phyloP scores from a whole-genome alignment of 495 filamentous ascomycete genomes.

The Aspergillus bridgeri region DNA sequence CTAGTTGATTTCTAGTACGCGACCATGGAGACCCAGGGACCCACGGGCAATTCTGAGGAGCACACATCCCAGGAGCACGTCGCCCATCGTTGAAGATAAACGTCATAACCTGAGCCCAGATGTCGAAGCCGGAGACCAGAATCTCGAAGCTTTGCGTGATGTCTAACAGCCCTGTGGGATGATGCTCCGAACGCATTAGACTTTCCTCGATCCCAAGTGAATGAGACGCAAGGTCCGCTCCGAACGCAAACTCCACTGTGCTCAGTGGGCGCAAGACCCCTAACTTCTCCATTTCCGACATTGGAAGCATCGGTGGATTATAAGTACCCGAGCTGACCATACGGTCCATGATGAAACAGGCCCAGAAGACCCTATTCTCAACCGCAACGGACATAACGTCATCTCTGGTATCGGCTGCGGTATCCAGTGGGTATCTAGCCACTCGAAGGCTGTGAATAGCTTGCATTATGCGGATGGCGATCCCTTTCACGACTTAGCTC shows the following conservation, averaged over 20 bases:
- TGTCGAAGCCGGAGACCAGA: conserved; percentile 22
- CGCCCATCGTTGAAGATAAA: conserved; percentile 24
- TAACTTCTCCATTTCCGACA: conserved; percentile 19
- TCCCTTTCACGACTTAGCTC: conserved; percentile 5
- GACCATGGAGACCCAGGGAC: conserved; percentile 19
- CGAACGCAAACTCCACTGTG: conserved; percentile 22
- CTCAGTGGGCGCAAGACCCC: conserved; percentile 16
- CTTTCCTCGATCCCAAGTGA: conserved; percentile 6
- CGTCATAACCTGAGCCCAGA: conserved; percentile 26
- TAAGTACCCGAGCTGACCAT: conserved; percentile 88
- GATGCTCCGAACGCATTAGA: conserved; percentile 7
- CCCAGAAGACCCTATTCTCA: conserved; percentile 71
- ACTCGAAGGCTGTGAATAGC: conserved; percentile 18
- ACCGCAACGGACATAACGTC: conserved; percentile 15
- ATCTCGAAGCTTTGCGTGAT: conserved; percentile 22
- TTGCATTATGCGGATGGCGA: conserved; percentile 22
- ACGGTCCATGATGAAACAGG: conserved; percentile 84
- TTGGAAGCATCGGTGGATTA: conserved; percentile 47
- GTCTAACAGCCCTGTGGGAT: conserved; percentile 13
- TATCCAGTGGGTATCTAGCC: conserved; percentile 18
- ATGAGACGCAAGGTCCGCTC: conserved; percentile 6
- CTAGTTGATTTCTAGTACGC: conserved; percentile 12
- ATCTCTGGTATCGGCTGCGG: neutral
- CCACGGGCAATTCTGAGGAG: conserved; percentile 22
- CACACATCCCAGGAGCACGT: conserved; percentile 23